phyloP scores from a whole-genome alignment of 2,329 filamentous ascomycete species.

The Aspergillus sp. region DNA sequence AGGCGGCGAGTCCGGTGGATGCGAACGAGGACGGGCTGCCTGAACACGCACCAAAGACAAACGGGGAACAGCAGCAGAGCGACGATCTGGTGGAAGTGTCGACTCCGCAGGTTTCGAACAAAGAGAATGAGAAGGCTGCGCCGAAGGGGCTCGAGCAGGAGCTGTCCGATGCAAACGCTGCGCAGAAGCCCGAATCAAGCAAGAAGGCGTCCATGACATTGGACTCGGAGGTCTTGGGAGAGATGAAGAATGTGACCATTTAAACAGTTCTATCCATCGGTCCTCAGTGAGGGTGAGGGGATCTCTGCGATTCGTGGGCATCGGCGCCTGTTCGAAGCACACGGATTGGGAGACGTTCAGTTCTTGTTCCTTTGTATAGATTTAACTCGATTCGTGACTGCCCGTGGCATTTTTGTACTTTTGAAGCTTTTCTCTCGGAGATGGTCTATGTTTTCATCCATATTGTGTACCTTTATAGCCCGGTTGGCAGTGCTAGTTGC shows the following conservation, averaged over 20 bases:
- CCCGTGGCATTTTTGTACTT: slow-evolving; percentile 19
- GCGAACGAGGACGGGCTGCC: slow-evolving; percentile 24
- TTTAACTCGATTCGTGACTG: slow-evolving; percentile 14
- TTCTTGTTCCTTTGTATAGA: slow-evolving; percentile 26
- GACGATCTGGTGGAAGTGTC: slow-evolving; percentile 34
- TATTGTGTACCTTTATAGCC: slow-evolving; percentile 21
- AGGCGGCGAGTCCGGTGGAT: slow-evolving; percentile 29
- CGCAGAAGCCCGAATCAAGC: slow-evolving; percentile 19
- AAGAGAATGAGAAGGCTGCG: slow-evolving; percentile 22
- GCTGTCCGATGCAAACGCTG: slow-evolving; percentile 20
- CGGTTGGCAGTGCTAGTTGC: slow-evolving; percentile 21
- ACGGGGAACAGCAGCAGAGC: slow-evolving; percentile 19
- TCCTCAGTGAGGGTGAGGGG: slow-evolving; percentile 5
- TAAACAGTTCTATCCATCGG: slow-evolving; percentile 14
- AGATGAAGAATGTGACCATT: slow-evolving; percentile 41
- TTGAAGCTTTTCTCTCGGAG: slow-evolving; percentile 10
- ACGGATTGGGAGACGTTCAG: slow-evolving; percentile 16
- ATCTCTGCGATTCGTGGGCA: slow-evolving; percentile 9
- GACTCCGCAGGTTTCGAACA: slow-evolving; percentile 27
- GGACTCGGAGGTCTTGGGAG: slow-evolving; percentile 33
- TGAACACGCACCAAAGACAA: slow-evolving; percentile 21
- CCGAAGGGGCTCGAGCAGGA: slow-evolving; percentile 14
- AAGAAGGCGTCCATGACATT: slow-evolving; percentile 19
- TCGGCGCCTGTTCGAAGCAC: slow-evolving; percentile 16
- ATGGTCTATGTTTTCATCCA: slow-evolving; percentile 14